A percentile compares a stretch with the other conserved stretches of the same genome.
phyloP scores from a whole-genome alignment of 345 rosid species.

The Rubroshorea leprosula region DNA sequence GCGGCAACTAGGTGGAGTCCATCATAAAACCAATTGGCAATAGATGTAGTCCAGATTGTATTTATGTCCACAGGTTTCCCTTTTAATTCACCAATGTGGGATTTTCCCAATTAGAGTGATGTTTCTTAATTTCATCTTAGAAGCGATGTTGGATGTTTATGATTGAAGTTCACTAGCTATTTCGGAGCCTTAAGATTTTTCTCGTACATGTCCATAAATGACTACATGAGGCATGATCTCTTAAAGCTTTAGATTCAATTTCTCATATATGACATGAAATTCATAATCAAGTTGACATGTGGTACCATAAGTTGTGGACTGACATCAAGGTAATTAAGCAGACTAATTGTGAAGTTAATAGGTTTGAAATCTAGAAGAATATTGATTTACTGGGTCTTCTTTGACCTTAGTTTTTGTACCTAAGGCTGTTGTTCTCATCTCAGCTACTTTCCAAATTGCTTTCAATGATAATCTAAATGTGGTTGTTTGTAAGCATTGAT shows the following conservation, averaged over 20 bases:
- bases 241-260: slow-evolving; percentile 3
- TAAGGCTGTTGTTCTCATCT: not conserved
- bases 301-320: not conserved
- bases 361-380: not conserved
- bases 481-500: not conserved
- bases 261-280: not conserved
- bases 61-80: too few relatives aligned
- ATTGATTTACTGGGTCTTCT: not conserved
- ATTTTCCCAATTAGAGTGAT: too few relatives aligned
- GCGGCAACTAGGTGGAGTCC: too few relatives aligned
- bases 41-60: too few relatives aligned
- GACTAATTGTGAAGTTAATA: too few relatives aligned
- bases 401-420: not conserved
- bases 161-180: not conserved
- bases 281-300: not conserved
- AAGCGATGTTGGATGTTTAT: not conserved
- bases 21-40: too few relatives aligned
- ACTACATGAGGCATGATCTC: not conserved
- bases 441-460: not conserved
- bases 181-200: slow-evolving; percentile 1
- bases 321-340: slow-evolving; percentile 3
- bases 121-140: not conserved
- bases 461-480: not conserved
- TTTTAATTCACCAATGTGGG: too few relatives aligned
- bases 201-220: slow-evolving; percentile 9